Evolutionary conservation across 495 filamentous ascomycete genomes (phyloP).

Genomic region (Cairneyella variabilis): DNA sequence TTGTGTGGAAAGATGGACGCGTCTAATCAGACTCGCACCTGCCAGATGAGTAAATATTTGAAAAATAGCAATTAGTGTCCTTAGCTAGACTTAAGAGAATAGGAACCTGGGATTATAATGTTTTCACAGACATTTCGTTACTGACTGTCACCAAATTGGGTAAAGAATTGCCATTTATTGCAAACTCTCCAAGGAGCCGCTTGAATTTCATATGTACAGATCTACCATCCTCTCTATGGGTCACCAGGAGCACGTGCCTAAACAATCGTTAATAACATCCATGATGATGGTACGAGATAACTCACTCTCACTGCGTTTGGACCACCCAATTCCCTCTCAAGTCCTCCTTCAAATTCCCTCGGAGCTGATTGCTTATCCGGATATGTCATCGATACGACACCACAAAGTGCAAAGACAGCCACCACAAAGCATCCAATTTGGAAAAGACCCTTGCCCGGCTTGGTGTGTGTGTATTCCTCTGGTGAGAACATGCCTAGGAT

Average conservation of each 20-base stretch:
- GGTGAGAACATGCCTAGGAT: conserved; percentile 87
- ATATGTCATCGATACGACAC: conserved; percentile 67
- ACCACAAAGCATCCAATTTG: conserved; percentile 74
- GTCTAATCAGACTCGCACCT: too few relatives aligned
- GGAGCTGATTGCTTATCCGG: conserved; percentile 81
- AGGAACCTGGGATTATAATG: too few relatives aligned
- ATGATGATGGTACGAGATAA: conserved; percentile 1
- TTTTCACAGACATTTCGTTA: too few relatives aligned
- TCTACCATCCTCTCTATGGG: conserved; percentile 1
- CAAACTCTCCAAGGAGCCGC: too few relatives aligned
- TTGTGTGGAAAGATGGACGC: too few relatives aligned
- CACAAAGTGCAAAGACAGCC: conserved; percentile 64
- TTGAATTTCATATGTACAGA: conserved; percentile 21
- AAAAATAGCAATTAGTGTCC: too few relatives aligned
- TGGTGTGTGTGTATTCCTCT: conserved; percentile 84
- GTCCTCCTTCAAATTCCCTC: conserved; percentile 75
- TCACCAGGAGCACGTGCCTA: conserved; percentile 27
- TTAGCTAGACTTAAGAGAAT: too few relatives aligned
- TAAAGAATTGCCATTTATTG: too few relatives aligned
- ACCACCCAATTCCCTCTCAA: conserved; percentile 85
- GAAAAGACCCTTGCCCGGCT: conserved; percentile 63
- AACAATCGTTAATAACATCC: conserved; percentile 3
- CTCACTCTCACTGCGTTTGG: conserved; percentile 44
- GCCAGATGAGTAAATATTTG: too few relatives aligned
- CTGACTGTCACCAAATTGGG: too few relatives aligned